Percentiles rank a stretch among this genome's conserved stretches.
Conservation (phyloP, 495 filamentous ascomycete species). For the Ascobolus immersus region DNA sequence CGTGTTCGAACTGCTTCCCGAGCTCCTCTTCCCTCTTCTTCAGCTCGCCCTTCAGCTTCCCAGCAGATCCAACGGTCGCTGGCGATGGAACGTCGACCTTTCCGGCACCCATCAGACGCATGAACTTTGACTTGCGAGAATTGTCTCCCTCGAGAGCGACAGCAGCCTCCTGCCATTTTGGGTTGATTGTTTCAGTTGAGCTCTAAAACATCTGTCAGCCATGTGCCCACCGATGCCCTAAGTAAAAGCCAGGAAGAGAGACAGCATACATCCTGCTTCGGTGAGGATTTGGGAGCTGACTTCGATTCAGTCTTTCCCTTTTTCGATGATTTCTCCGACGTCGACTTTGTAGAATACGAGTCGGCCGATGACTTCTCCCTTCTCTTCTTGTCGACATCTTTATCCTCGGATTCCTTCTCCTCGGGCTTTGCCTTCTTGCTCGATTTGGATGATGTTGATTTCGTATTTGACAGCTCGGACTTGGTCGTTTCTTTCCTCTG, state of each 20-base stretch:
- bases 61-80: conserved; percentile 7
- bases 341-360: conserved; percentile 1
- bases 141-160: conserved; percentile 25
- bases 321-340: neutral
- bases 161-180: conserved; percentile 17
- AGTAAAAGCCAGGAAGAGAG: neutral
- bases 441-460: conserved; percentile 1
- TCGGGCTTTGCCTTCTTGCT: conserved; percentile 9
- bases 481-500: neutral
- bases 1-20: conserved; percentile 30
- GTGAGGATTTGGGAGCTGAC: conserved; percentile 1
- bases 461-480: conserved; percentile 4
- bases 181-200: neutral
- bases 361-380: neutral
- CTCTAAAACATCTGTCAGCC: neutral
- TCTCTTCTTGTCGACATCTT: conserved; percentile 6
- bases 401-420: conserved; percentile 10
- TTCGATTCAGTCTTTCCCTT: conserved; percentile 3
- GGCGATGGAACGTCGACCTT: conserved; percentile 9
- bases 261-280: neutral
- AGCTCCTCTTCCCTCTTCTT: conserved; percentile 26
- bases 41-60: conserved; percentile 13
- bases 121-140: conserved; percentile 29
- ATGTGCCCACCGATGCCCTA: neutral
- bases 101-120: conserved; percentile 29